Evolutionary conservation across 768 basidiomycete species (phyloP).

Genomic region (Fomitopsis serialis): DNA sequence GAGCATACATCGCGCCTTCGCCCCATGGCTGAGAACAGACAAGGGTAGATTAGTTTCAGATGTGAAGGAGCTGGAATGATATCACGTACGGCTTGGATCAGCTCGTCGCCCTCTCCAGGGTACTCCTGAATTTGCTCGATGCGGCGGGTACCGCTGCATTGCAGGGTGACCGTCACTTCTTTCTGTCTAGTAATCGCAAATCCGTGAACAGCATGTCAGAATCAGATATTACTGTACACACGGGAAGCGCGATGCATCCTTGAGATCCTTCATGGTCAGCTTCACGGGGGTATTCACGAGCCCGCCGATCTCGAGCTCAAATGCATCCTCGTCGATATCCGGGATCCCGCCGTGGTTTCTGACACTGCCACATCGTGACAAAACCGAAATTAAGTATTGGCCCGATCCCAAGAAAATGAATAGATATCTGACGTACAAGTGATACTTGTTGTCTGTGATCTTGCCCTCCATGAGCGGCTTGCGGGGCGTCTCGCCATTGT

Average conservation of each 20-base stretch:
- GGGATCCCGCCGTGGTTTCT: conserved; percentile 52
- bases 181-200: too few relatives aligned
- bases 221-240: conserved; percentile 17
- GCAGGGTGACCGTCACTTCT: conserved; percentile 48
- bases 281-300: conserved; percentile 41
- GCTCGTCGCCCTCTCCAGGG: conserved; percentile 49
- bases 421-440: conserved; percentile 36
- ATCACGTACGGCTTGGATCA: conserved; percentile 23
- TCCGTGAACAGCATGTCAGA: too few relatives aligned
- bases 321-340: conserved; percentile 40
- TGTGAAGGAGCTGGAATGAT: neutral
- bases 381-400: too few relatives aligned
- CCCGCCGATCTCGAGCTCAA: conserved; percentile 46
- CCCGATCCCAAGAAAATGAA: too few relatives aligned
- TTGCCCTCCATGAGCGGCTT: conserved; percentile 38
- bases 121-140: conserved; percentile 48
- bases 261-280: conserved; percentile 41
- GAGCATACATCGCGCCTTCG: conserved; percentile 46
- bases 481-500: conserved; percentile 47
- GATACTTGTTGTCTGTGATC: conserved; percentile 43
- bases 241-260: conserved; percentile 43
- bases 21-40: conserved; percentile 32
- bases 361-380: too few relatives aligned
- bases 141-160: conserved; percentile 49
- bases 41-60: too few relatives aligned